A percentile compares a stretch with the other conserved stretches of the same genome.
phyloP scores from a whole-genome alignment of 768 basidiomycete species.

The Coprinellus micaceus region DNA sequence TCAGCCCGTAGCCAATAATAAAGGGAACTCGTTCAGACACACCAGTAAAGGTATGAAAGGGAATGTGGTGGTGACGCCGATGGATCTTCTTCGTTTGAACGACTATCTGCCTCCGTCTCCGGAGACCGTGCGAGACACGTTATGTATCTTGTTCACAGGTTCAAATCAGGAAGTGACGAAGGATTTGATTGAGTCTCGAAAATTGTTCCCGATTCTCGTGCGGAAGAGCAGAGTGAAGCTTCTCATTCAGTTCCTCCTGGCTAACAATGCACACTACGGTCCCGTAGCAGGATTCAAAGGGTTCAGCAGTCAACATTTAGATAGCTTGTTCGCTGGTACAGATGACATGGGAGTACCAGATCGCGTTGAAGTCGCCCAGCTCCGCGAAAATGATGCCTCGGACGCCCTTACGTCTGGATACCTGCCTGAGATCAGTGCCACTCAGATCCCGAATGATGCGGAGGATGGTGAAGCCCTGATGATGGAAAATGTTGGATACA shows the following conservation, averaged over 20 bases:
- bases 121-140: slow-evolving; percentile 7
- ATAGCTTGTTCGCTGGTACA: background rate
- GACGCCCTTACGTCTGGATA: no score
- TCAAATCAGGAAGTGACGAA: background rate
- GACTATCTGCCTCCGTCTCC: background rate
- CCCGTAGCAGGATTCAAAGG: background rate
- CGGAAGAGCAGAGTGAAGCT: slow-evolving; percentile 7
- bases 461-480: background rate
- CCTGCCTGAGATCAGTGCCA: background rate
- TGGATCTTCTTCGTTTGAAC: slow-evolving; percentile 8
- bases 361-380: slow-evolving; percentile 1
- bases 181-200: background rate
- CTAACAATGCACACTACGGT: slow-evolving; percentile 10
- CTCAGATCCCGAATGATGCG: background rate
- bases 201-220: slow-evolving; percentile 9
- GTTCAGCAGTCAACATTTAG: slow-evolving; percentile 4
- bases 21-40: background rate
- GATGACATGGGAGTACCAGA: background rate
- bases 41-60: slow-evolving; percentile 12
- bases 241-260: slow-evolving; percentile 8
- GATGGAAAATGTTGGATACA: slow-evolving; percentile 20
- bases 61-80: slow-evolving; percentile 12
- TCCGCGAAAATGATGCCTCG: background rate
- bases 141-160: slow-evolving; percentile 11
- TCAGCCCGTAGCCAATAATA: background rate